Percentiles rank a stretch among this genome's conserved stretches.
These are phyloP conservation scores for Cinnamomum chago DNA, from an alignment of 164 flowering plant species.

Conservation along the genomic window DNA sequence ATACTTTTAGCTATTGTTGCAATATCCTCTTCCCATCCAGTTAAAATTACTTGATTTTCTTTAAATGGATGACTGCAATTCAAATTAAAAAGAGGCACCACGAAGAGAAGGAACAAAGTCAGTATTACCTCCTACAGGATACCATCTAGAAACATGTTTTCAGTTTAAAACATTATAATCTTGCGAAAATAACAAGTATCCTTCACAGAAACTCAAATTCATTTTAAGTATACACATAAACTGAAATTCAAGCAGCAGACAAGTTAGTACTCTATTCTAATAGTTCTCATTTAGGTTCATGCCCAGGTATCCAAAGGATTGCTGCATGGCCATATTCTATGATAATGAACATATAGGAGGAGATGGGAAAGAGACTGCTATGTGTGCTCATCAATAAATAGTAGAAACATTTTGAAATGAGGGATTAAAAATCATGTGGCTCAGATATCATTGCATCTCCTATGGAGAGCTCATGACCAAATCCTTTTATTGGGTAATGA, in stretches of 20 bases:
- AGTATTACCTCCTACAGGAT: neutral
- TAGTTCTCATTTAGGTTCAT: neutral
- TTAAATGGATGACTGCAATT: conserved; percentile 31
- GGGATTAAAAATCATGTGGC: neutral
- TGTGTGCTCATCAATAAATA: too few relatives aligned
- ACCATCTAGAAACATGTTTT: neutral
- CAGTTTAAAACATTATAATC: neutral
- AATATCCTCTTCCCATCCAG: conserved; percentile 72
- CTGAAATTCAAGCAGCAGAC: neutral
- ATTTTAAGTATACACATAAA: neutral
- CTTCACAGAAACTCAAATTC: neutral
- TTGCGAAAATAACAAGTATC: neutral
- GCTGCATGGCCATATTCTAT: too few relatives aligned
- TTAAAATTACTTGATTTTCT: conserved; percentile 44
- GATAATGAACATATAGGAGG: too few relatives aligned
- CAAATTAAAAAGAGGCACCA: neutral
- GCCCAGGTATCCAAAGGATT: too few relatives aligned
- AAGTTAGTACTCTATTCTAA: neutral
- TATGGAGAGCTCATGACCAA: neutral
- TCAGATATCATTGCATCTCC: neutral
- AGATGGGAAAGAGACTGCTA: too few relatives aligned
- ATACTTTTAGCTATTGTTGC: conserved; percentile 53
- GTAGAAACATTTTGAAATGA: too few relatives aligned
- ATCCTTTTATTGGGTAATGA: neutral
- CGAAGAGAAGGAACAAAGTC: neutral